Conservation (phyloP, 331 rosid genomes). For the Malus hybrid region DNA sequence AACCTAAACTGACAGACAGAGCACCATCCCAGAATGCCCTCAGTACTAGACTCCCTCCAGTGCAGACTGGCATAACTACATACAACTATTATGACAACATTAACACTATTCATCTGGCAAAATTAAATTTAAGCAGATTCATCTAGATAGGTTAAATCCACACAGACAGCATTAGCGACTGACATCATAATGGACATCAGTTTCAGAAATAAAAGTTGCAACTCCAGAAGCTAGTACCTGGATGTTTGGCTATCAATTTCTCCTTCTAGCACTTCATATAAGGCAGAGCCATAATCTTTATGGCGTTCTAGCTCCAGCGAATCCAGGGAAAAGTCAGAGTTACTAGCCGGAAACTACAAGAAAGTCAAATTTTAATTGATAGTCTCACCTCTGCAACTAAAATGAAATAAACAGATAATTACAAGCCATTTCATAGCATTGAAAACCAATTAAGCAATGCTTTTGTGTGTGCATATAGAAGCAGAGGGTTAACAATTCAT, state of each 20-base stretch:
- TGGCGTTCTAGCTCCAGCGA: conserved; percentile 58
- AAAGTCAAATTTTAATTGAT: neutral
- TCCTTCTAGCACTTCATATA: conserved; percentile 65
- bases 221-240: conserved; percentile 41
- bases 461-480: neutral
- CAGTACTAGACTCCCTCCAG: neutral
- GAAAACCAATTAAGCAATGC: neutral
- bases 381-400: neutral
- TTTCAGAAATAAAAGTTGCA: neutral
- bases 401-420: neutral
- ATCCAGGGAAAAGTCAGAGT: conserved; percentile 48
- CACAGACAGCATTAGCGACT: neutral
- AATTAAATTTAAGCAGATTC: neutral
- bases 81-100: neutral
- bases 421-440: neutral
- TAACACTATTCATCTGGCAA: neutral
- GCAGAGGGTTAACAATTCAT: neutral
- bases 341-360: conserved; percentile 68
- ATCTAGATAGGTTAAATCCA: neutral
- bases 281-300: conserved; percentile 66
- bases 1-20: neutral
- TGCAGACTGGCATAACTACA: neutral
- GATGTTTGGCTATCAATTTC: conserved; percentile 44
- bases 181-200: neutral
- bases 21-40: neutral